Percentiles rank a stretch among this genome's conserved stretches.
Conservation (phyloP, 805 yeast species). For the Candida ulmi region DNA sequence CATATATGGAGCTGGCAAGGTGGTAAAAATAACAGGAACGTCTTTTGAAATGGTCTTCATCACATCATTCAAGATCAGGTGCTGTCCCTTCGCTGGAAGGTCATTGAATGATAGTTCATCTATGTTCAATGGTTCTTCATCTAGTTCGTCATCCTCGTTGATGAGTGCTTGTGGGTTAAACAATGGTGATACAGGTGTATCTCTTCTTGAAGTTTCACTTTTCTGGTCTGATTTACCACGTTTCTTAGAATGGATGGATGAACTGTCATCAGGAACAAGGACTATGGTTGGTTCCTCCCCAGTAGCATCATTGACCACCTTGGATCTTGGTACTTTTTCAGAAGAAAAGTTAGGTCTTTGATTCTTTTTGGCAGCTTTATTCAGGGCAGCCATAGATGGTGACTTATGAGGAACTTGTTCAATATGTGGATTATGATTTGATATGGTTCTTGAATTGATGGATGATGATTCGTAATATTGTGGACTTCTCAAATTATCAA, state of each 20-base stretch:
- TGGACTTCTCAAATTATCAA: too few species aligned
- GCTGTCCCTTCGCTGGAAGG: slow-evolving; percentile 89
- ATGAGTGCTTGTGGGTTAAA: background rate
- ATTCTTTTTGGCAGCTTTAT: slow-evolving; percentile 17
- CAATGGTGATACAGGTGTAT: background rate
- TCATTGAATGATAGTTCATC: slow-evolving; percentile 62
- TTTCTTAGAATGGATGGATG: slow-evolving; percentile 9
- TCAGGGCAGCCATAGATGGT: slow-evolving; percentile 7
- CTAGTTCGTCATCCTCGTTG: background rate
- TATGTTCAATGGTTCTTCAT: slow-evolving; percentile 27
- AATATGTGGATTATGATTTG: background rate
- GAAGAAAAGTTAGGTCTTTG: slow-evolving; percentile 62
- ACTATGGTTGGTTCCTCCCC: slow-evolving; percentile 63
- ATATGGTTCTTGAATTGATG: background rate
- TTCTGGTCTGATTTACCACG: background rate
- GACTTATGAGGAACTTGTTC: background rate
- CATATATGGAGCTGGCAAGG: slow-evolving; percentile 81
- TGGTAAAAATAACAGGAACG: slow-evolving; percentile 78
- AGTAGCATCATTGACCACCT: slow-evolving; percentile 59
- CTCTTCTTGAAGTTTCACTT: slow-evolving; percentile 1
- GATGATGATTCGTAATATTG: background rate
- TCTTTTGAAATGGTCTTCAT: slow-evolving; percentile 60
- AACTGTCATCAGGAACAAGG: slow-evolving; percentile 43
- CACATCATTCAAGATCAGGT: slow-evolving; percentile 78
- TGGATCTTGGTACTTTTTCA: slow-evolving; percentile 64